Evolutionary conservation across 305 asterid genomes (phyloP).

Genomic region (Salvia sclarea): DNA sequence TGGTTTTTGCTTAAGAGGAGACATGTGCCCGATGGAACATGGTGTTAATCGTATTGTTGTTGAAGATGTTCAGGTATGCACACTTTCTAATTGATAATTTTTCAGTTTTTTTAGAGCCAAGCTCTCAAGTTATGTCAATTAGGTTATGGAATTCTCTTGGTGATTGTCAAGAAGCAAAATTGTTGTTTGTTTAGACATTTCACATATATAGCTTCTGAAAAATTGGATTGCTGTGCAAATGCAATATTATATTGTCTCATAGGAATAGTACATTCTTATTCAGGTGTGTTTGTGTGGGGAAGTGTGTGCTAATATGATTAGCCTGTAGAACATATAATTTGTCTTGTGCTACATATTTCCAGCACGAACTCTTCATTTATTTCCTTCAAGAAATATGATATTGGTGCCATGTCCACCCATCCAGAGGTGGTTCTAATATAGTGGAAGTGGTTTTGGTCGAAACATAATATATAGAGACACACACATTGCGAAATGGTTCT

Average conservation of each 20-base stretch:
- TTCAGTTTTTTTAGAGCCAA: no score
- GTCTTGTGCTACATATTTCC: conserved; percentile 10
- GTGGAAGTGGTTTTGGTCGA: neutral
- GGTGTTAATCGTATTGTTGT: conserved; percentile 94
- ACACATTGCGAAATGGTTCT: neutral
- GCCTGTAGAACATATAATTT: conserved; percentile 5
- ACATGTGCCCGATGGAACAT: conserved; percentile 99
- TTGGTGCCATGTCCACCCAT: neutral
- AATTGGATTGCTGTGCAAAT: conserved; percentile 24
- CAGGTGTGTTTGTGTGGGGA: neutral
- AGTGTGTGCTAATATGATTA: conserved; percentile 7
- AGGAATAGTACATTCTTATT: neutral
- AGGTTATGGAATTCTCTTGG: conserved; percentile 20
- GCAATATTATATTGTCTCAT: neutral
- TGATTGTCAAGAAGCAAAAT: neutral
- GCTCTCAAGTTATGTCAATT: conserved; percentile 15
- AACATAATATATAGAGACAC: neutral
- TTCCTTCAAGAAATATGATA: neutral
- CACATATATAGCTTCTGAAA: conserved; percentile 14
- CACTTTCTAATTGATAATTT: conserved; percentile 6
- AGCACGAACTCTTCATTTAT: neutral
- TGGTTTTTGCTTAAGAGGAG: conserved; percentile 99
- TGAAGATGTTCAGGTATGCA: conserved; percentile 95
- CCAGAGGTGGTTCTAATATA: neutral
- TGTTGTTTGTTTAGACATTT: conserved; percentile 21